Conservation (phyloP, 768 basidiomycete genomes). For the Boletellus ananiceps region DNA sequence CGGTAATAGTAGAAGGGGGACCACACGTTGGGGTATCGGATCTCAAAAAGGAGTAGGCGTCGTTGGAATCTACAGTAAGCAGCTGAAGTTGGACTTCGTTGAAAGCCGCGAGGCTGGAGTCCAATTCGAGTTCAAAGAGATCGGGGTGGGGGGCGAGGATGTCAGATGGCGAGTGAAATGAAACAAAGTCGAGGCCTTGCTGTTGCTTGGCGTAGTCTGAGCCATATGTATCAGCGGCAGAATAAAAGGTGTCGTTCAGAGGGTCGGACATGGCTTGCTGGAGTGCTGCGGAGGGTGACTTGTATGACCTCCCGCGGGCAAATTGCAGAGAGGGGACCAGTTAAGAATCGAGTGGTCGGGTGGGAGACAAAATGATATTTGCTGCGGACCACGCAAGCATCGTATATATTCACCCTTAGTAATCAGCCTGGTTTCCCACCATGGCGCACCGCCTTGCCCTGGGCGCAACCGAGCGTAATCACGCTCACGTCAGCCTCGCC, state of each 20-base stretch:
- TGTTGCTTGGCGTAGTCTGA: conserved; percentile 36
- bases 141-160: conserved; percentile 76
- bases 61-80: conserved; percentile 59
- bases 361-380: conserved; percentile 8
- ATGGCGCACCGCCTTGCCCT: conserved; percentile 23
- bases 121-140: conserved; percentile 80
- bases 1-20: conserved; percentile 74
- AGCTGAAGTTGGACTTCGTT: conserved; percentile 60
- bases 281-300: conserved; percentile 24
- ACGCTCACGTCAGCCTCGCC: conserved; percentile 14
- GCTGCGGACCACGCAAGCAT: conserved; percentile 33
- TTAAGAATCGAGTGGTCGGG: conserved; percentile 1
- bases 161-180: conserved; percentile 64
- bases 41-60: conserved; percentile 61
- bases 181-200: conserved; percentile 59
- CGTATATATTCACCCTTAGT: conserved; percentile 33
- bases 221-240: conserved; percentile 33
- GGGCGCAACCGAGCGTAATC: conserved; percentile 11
- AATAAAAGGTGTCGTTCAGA: conserved; percentile 30
- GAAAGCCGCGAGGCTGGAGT: conserved; percentile 62
- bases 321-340: neutral
- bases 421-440: conserved; percentile 31
- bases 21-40: conserved; percentile 61
- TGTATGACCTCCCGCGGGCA: conserved; percentile 11
- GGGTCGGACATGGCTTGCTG: conserved; percentile 29